Conservation (phyloP, 768 basidiomycete species). For the Boletales sp. region DNA sequence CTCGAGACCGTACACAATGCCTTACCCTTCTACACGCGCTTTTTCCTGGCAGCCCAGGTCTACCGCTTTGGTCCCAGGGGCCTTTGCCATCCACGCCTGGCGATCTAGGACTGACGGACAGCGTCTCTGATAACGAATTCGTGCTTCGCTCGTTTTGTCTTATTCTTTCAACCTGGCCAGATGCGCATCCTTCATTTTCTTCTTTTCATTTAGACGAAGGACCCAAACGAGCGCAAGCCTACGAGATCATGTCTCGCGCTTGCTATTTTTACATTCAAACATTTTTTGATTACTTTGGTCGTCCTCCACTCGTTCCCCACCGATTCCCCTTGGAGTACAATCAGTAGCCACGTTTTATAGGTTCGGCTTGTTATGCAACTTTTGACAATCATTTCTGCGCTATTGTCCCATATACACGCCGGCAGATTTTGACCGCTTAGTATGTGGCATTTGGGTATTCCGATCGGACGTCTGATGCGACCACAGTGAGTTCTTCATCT, state of each 20-base stretch:
- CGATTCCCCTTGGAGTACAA: too few relatives aligned
- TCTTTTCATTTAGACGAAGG: not conserved
- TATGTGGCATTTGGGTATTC: too few relatives aligned
- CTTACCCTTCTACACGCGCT: not conserved
- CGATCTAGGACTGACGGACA: not conserved
- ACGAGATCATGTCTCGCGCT: not conserved
- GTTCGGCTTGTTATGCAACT: too few relatives aligned
- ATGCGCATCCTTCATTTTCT: not conserved
- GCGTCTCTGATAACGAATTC: not conserved
- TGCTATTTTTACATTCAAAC: constrained; percentile 1
- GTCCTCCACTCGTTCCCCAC: not conserved
- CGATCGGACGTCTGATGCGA: too few relatives aligned
- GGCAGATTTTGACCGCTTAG: too few relatives aligned
- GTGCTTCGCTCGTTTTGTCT: not conserved
- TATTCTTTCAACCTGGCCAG: not conserved
- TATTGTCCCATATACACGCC: too few relatives aligned
- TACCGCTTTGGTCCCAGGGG: not conserved
- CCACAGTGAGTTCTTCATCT: too few relatives aligned
- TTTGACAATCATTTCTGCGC: too few relatives aligned
- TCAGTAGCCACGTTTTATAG: too few relatives aligned
- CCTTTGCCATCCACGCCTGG: too few relatives aligned
- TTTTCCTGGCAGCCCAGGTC: not conserved
- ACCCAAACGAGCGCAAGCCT: not conserved
- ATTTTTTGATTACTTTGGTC: constrained; percentile 1
- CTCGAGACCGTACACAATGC: not conserved